Conservation (phyloP, 768 basidiomycete genomes). For the Pleurotus platypus region DNA sequence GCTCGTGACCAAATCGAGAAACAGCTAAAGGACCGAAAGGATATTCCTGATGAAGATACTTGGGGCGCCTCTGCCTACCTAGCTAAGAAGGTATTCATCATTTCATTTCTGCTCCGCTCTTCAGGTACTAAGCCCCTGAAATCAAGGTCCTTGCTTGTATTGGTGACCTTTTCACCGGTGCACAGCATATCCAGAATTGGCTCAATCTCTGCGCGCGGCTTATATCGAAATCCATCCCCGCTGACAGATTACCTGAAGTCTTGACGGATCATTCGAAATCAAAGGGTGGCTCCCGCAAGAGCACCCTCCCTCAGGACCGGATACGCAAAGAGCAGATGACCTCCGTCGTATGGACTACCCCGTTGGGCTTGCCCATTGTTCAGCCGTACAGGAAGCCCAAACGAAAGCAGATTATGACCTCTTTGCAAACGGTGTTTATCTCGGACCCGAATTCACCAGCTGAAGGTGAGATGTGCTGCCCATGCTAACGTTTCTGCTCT, state of each 20-base stretch:
- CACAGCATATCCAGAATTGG: slow-evolving; percentile 90
- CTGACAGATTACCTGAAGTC: slow-evolving; percentile 54
- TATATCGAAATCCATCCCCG: slow-evolving; percentile 83
- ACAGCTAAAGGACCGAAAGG: slow-evolving; percentile 75
- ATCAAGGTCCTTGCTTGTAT: slow-evolving; percentile 71
- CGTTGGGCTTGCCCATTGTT: slow-evolving; percentile 91
- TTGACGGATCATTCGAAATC: slow-evolving; percentile 20
- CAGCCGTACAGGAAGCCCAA: slow-evolving; percentile 90
- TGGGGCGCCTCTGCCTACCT: slow-evolving; percentile 78
- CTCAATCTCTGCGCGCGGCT: slow-evolving; percentile 78
- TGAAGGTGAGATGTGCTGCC: slow-evolving; percentile 42
- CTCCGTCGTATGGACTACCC: slow-evolving; percentile 93
- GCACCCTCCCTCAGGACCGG: slow-evolving; percentile 28
- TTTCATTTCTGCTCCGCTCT: not conserved
- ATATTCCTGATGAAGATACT: slow-evolving; percentile 67
- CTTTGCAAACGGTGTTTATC: slow-evolving; percentile 85
- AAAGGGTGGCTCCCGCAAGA: slow-evolving; percentile 10
- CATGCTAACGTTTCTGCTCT: not conserved
- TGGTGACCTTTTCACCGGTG: slow-evolving; percentile 90
- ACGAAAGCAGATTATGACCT: slow-evolving; percentile 80
- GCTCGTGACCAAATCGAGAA: slow-evolving; percentile 93
- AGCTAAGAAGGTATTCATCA: slow-evolving; percentile 58
- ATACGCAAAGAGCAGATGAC: slow-evolving; percentile 91
- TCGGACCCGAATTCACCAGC: slow-evolving; percentile 77
- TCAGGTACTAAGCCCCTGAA: not conserved